These are phyloP conservation scores for Colletotrichum sp. DNA, from an alignment of 2,329 filamentous ascomycete species.

Conservation along the genomic window DNA sequence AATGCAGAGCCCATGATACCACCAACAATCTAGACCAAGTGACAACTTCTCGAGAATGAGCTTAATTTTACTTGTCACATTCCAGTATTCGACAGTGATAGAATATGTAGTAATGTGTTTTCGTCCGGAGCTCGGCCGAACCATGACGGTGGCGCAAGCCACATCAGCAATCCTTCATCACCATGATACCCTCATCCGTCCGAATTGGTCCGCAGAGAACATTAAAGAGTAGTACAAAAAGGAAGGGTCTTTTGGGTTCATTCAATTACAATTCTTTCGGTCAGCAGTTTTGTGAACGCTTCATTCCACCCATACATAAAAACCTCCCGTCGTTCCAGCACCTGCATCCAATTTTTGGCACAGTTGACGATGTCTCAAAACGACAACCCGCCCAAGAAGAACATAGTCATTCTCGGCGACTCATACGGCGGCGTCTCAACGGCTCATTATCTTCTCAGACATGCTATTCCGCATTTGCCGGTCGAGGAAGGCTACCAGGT, in stretches of 20 bases:
- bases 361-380: not conserved
- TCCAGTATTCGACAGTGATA: too few species aligned
- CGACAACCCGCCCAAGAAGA: constrained; percentile 25
- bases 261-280: not conserved
- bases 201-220: not conserved
- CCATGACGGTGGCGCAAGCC: not conserved
- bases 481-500: constrained; percentile 42
- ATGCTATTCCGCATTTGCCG: constrained; percentile 48
- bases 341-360: too few species aligned
- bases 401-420: constrained; percentile 58
- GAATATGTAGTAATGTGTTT: too few species aligned
- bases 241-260: accelerated
- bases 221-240: not conserved
- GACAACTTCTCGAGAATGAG: too few species aligned
- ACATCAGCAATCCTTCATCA: not conserved
- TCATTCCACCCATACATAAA: too few species aligned
- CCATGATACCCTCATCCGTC: not conserved
- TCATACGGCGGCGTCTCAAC: constrained; percentile 56
- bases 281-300: too few species aligned
- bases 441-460: constrained; percentile 59
- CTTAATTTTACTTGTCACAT: too few species aligned
- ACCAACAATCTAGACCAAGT: too few species aligned
- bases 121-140: not conserved
- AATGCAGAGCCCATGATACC: too few species aligned
- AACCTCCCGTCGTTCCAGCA: not conserved